Conservation (phyloP, 75 land plant species). For the Picea glauca region DNA sequence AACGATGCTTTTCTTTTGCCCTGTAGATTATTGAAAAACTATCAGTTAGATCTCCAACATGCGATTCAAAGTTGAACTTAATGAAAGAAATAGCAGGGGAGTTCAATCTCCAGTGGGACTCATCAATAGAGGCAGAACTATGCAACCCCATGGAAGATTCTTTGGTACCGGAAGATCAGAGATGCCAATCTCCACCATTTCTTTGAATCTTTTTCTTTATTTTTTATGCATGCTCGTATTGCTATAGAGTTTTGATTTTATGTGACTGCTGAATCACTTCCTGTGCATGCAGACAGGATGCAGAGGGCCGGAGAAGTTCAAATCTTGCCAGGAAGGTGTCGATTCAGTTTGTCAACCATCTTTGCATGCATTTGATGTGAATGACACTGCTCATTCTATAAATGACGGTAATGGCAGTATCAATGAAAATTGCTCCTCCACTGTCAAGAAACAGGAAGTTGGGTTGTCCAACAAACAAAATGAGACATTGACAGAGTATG, state of each 20-base stretch:
- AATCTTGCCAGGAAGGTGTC: neutral
- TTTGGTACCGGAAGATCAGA: neutral
- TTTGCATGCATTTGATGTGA: neutral
- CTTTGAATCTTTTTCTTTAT: neutral
- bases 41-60: constrained; percentile 9
- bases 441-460: neutral
- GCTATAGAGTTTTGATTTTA: neutral
- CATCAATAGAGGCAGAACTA: constrained; percentile 7
- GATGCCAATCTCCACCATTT: neutral
- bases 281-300: neutral
- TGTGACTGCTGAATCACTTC: neutral
- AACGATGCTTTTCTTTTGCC: neutral
- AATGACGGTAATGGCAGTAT: neutral
- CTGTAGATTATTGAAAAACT: constrained; percentile 36
- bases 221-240: neutral
- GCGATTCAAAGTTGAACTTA: constrained; percentile 26
- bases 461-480: neutral
- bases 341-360: neutral
- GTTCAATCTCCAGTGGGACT: constrained; percentile 6
- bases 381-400: neutral
- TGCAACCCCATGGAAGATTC: neutral
- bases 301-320: neutral
- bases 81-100: constrained; percentile 32
- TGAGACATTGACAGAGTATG: neutral
- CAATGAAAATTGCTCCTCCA: neutral